Conservation (phyloP, 768 basidiomycete species). For the Russula abietina region DNA sequence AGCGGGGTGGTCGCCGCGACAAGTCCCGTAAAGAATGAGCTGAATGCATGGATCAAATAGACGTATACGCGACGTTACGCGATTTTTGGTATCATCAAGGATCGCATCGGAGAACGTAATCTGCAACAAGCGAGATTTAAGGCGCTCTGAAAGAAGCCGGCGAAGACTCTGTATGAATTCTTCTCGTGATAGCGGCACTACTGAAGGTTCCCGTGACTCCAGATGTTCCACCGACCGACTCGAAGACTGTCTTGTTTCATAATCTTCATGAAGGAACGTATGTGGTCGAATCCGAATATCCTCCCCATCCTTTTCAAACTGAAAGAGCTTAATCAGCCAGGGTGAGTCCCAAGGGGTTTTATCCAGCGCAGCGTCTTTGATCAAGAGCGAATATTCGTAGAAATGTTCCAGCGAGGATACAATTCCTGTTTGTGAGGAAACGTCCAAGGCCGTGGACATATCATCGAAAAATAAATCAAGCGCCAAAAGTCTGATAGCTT, state of each 20-base stretch:
- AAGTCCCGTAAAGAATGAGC: slow-evolving; percentile 35
- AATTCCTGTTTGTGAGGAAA: slow-evolving; percentile 8
- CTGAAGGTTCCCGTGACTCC: neutral
- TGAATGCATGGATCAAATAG: slow-evolving; percentile 15
- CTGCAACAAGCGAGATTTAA: slow-evolving; percentile 4
- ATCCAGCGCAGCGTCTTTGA: slow-evolving; percentile 8
- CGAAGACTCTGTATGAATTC: neutral
- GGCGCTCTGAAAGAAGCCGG: slow-evolving; percentile 3
- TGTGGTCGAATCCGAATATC: neutral
- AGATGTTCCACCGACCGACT: neutral
- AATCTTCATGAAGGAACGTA: slow-evolving; percentile 2
- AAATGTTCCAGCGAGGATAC: slow-evolving; percentile 10
- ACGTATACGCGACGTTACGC: neutral
- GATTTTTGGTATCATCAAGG: too few relatives aligned
- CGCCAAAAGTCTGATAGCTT: slow-evolving; percentile 5
- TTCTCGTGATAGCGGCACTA: slow-evolving; percentile 1
- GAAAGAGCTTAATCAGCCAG: slow-evolving; percentile 15
- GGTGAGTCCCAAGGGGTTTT: slow-evolving; percentile 11
- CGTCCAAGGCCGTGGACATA: slow-evolving; percentile 12
- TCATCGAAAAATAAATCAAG: slow-evolving; percentile 16
- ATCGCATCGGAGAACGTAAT: too few relatives aligned
- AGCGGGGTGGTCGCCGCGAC: slow-evolving; percentile 37
- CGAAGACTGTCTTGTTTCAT: neutral
- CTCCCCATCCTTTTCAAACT: slow-evolving; percentile 8
- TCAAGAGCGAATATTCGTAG: slow-evolving; percentile 10